Conservation (phyloP, 225 moss, liverwort and hornwort species). For the Pseudoscleropodium purum region DNA sequence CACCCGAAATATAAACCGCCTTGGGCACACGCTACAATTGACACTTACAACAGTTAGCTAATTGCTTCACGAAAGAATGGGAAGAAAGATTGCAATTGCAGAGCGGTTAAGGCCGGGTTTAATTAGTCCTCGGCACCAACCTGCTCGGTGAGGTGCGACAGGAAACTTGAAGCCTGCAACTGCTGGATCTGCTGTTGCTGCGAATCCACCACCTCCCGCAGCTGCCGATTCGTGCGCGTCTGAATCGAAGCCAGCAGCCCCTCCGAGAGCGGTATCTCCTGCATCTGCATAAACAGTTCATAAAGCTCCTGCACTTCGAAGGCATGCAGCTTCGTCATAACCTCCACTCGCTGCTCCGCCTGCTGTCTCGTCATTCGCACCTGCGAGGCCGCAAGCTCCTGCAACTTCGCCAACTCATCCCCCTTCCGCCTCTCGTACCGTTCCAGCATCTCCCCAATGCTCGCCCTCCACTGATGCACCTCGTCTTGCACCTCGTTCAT, state of each 20-base stretch:
- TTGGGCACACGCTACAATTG: background rate
- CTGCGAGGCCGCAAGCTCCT: constrained; percentile 1
- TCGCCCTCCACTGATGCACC: constrained; percentile 10
- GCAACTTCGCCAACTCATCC: constrained; percentile 11
- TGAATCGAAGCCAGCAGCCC: constrained; percentile 8
- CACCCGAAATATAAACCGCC: background rate
- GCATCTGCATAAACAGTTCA: constrained; percentile 9
- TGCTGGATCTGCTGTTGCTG: constrained; percentile 28
- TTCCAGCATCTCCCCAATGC: constrained; percentile 10
- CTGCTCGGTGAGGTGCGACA: constrained; percentile 12
- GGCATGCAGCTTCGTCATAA: constrained; percentile 2
- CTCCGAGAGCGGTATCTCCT: background rate
- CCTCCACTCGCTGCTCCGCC: constrained; percentile 16
- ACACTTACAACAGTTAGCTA: too few relatives aligned
- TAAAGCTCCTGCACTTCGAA: constrained; percentile 13
- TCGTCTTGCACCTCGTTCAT: constrained; percentile 7
- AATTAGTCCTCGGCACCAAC: background rate
- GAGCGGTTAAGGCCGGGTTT: background rate
- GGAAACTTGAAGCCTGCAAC: background rate
- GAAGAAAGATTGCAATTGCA: background rate
- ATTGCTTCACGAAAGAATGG: background rate
- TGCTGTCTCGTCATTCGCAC: background rate
- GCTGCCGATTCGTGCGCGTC: constrained; percentile 1
- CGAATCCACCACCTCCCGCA: constrained; percentile 6
- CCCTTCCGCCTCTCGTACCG: constrained; percentile 14